phyloP scores from a whole-genome alignment of 2,329 filamentous ascomycete species.

The Fonsecaea monophora region DNA sequence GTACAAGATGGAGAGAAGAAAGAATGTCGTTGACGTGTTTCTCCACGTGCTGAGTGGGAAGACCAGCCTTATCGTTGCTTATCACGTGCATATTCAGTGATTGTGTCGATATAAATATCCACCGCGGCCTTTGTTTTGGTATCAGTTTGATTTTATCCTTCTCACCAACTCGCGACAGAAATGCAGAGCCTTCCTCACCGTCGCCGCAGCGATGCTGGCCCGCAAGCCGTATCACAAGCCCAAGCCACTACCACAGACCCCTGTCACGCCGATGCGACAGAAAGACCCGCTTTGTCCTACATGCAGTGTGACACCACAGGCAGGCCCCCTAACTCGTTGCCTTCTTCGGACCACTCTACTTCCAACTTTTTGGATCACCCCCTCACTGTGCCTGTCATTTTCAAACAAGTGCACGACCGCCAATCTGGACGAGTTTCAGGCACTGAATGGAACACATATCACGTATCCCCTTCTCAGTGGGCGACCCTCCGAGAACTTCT shows the following conservation, averaged over 20 bases:
- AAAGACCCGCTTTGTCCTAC: neutral
- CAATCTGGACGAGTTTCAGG: neutral
- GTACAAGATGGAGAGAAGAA: neutral
- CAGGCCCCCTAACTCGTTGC: neutral
- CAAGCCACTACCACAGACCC: neutral
- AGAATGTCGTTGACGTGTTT: neutral
- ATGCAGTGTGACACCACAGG: neutral
- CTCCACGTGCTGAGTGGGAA: no score
- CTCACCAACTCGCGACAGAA: neutral
- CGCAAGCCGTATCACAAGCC: neutral
- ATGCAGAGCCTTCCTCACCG: conserved; percentile 1
- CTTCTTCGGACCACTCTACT: neutral
- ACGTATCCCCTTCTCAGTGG: neutral
- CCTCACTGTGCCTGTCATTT: neutral
- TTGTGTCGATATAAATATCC: neutral
- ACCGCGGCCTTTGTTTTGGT: neutral
- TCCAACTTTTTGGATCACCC: neutral
- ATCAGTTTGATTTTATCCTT: neutral
- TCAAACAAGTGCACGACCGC: neutral
- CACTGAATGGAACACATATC: neutral
- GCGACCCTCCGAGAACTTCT: neutral
- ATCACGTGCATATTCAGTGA: neutral
- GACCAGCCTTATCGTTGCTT: no score
- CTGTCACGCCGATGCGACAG: neutral
- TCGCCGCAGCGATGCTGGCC: neutral